phyloP scores from a whole-genome alignment of 208 protist species.

The Kentomonas sorsogonicus region DNA sequence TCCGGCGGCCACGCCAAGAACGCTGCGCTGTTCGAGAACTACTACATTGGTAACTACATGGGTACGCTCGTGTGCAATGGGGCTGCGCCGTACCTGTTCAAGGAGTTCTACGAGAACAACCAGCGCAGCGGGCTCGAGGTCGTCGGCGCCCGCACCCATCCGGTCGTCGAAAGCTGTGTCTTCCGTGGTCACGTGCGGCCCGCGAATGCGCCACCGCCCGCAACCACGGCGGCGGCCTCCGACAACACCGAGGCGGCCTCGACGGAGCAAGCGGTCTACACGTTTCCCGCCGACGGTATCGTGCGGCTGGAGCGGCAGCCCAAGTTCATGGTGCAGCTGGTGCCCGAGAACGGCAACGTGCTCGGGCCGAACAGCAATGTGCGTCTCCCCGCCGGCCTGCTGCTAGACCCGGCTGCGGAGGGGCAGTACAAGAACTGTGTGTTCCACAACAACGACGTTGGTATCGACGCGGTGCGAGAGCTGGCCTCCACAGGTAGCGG shows the following conservation, averaged over 20 bases:
- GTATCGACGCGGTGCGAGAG: constrained; percentile 51
- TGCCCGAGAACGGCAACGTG: constrained; percentile 33
- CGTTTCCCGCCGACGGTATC: not conserved
- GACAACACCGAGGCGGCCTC: too few species aligned
- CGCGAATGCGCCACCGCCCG: not conserved
- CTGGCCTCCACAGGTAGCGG: not conserved
- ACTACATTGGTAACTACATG: constrained; percentile 70
- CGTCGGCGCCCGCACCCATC: constrained; percentile 35
- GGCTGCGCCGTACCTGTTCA: constrained; percentile 38
- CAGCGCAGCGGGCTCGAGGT: constrained; percentile 62
- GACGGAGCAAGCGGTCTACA: too few species aligned
- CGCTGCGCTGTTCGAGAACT: constrained; percentile 37
- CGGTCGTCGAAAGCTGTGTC: constrained; percentile 45
- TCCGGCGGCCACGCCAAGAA: constrained; percentile 11
- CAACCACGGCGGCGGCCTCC: too few species aligned
- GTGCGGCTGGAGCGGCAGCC: constrained; percentile 5
- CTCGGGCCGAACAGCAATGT: constrained; percentile 22
- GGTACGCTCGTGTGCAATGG: constrained; percentile 62
- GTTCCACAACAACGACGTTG: constrained; percentile 71
- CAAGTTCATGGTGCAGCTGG: constrained; percentile 25
- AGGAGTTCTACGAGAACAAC: constrained; percentile 76
- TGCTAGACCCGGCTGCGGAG: constrained; percentile 36
- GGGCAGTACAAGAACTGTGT: constrained; percentile 34
- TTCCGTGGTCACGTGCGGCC: constrained; percentile 37
- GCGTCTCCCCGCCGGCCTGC: constrained; percentile 37